Evolutionary conservation across 129 eudicot species (phyloP).

Genomic region (Ambrosia trifida): DNA sequence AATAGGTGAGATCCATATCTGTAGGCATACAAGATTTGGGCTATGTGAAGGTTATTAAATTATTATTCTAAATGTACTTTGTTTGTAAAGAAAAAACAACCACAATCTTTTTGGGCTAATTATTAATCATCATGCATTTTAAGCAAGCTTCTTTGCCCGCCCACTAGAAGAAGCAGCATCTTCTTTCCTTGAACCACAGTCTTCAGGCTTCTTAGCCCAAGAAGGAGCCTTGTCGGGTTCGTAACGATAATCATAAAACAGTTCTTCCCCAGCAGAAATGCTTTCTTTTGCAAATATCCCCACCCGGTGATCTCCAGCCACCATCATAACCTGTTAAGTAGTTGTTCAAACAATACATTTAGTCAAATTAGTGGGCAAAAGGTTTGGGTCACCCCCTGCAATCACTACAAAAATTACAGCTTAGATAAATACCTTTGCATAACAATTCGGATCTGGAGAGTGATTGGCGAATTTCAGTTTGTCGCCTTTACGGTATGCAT

Average conservation of each 20-base stretch:
- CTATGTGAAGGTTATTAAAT: slow-evolving; percentile 4
- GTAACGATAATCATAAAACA: slow-evolving; percentile 83
- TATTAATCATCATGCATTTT: slow-evolving; percentile 8
- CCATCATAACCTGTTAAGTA: slow-evolving; percentile 77
- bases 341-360: not conserved
- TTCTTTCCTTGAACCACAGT: slow-evolving; percentile 55
- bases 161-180: slow-evolving; percentile 54
- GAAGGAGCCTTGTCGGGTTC: slow-evolving; percentile 81
- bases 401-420: not conserved
- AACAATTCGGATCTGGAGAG: slow-evolving; percentile 87
- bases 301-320: slow-evolving; percentile 90
- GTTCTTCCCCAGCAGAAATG: slow-evolving; percentile 73
- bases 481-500: slow-evolving; percentile 88
- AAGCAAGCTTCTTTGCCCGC: slow-evolving; percentile 76
- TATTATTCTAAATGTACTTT: not conserved
- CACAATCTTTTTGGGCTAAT: not conserved
- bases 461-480: slow-evolving; percentile 91
- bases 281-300: slow-evolving; percentile 88
- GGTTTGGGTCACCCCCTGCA: not conserved
- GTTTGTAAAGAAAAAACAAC: slow-evolving; percentile 4
- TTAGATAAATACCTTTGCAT: slow-evolving; percentile 67
- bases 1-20: slow-evolving; percentile 14
- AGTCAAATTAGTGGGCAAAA: not conserved
- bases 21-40: not conserved
- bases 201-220: slow-evolving; percentile 85